A percentile compares a stretch with the other conserved stretches of the same genome.
These are phyloP conservation scores for Aspergillus phoenicis DNA, from an alignment of 2,329 filamentous ascomycete species.

Conservation along the genomic window DNA sequence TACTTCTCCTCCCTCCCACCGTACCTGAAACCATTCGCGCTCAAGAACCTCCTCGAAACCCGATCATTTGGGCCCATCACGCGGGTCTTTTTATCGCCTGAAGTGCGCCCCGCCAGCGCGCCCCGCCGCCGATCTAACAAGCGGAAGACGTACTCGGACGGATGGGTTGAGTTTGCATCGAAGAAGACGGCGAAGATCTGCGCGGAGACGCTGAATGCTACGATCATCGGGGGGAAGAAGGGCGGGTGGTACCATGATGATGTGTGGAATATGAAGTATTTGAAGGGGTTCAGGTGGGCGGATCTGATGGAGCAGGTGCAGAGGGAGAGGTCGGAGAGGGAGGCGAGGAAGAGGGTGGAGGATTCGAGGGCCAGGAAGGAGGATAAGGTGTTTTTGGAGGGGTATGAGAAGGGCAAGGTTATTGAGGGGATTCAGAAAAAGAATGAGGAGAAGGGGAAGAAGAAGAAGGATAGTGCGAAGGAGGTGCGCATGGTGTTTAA, in stretches of 20 bases:
- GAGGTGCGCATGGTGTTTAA: conserved; percentile 43
- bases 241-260: conserved; percentile 51
- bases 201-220: conserved; percentile 50
- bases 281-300: conserved; percentile 46
- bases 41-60: conserved; percentile 46
- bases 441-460: conserved; percentile 42
- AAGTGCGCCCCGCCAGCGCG: conserved; percentile 29
- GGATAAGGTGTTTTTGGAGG: conserved; percentile 47
- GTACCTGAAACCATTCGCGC: conserved; percentile 50
- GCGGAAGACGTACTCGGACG: conserved; percentile 48
- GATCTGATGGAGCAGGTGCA: conserved; percentile 50
- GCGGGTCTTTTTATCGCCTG: conserved; percentile 48
- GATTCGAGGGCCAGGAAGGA: conserved; percentile 47
- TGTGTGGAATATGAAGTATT: conserved; percentile 51
- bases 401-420: conserved; percentile 45
- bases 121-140: conserved; percentile 39
- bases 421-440: conserved; percentile 49
- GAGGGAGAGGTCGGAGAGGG: conserved; percentile 45
- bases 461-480: conserved; percentile 21
- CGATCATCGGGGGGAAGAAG: conserved; percentile 47
- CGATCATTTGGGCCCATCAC: conserved; percentile 48
- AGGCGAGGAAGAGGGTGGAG: conserved; percentile 46
- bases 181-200: conserved; percentile 50
- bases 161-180: conserved; percentile 52
- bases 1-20: conserved; percentile 51